phyloP scores from a whole-genome alignment of 805 yeast genomes.

The Lipomyces yamadae region DNA sequence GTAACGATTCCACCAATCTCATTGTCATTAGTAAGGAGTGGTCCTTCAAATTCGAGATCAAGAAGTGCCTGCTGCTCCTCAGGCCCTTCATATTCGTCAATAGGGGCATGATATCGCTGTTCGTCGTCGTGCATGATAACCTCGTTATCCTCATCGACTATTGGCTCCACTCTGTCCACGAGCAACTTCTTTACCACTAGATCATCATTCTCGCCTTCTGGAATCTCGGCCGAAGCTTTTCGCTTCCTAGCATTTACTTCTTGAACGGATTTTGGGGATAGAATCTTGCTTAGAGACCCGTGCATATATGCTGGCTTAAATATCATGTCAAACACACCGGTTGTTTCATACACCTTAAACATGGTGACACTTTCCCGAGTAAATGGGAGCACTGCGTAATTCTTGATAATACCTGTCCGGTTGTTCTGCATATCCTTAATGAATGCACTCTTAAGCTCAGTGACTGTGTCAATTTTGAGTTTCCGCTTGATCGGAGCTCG shows the following conservation, averaged over 20 bases:
- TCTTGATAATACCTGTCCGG: conserved; percentile 38
- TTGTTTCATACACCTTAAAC: conserved; percentile 17
- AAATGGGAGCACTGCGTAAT: conserved; percentile 32
- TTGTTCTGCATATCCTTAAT: conserved; percentile 45
- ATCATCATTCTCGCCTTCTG: conserved; percentile 21
- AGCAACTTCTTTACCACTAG: conserved; percentile 32
- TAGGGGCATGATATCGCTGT: conserved; percentile 12
- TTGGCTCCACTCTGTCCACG: conserved; percentile 15
- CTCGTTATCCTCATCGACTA: conserved; percentile 11
- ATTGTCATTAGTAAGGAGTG: conserved; percentile 1
- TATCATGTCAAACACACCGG: conserved; percentile 19
- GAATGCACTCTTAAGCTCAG: conserved; percentile 52
- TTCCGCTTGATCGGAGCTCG: conserved; percentile 45
- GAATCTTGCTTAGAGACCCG: conserved; percentile 17
- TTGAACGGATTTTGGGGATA: conserved; percentile 11
- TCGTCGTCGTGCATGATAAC: conserved; percentile 15
- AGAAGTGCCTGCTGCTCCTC: conserved; percentile 16
- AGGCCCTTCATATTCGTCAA: conserved; percentile 10
- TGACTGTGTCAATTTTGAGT: conserved; percentile 51
- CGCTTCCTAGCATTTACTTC: conserved; percentile 16
- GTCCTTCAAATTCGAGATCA: conserved; percentile 24
- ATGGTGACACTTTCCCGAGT: conserved; percentile 27
- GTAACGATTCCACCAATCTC: not conserved
- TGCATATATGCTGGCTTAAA: conserved; percentile 25
- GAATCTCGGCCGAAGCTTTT: conserved; percentile 14